Evolutionary conservation across 108 stramenopile species (phyloP).

Genomic region (Cyclotella kingstonii): DNA sequence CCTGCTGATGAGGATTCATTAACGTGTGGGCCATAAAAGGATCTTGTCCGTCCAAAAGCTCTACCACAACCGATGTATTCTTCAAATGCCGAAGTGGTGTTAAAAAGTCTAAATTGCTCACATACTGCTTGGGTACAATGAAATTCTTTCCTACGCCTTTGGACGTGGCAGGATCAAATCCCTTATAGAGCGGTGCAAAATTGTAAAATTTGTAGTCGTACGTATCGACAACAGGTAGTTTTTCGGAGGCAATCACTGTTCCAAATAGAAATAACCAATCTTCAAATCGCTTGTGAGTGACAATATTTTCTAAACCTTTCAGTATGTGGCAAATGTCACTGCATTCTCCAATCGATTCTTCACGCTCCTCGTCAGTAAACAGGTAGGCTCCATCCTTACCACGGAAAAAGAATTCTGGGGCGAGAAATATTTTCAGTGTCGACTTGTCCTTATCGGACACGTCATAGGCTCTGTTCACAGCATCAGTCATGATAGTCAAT

Average conservation of each 20-base stretch:
- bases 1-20: conserved; percentile 31
- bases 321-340: conserved; percentile 63
- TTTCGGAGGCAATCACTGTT: conserved; percentile 55
- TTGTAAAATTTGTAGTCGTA: conserved; percentile 69
- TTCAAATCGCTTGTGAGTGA: conserved; percentile 53
- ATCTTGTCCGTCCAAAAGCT: conserved; percentile 41
- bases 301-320: conserved; percentile 55
- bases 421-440: conserved; percentile 67
- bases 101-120: conserved; percentile 62
- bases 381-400: conserved; percentile 60
- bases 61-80: conserved; percentile 36
- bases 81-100: conserved; percentile 50
- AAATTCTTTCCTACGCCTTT: conserved; percentile 58
- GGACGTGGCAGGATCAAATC: conserved; percentile 56
- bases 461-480: conserved; percentile 61
- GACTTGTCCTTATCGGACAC: conserved; percentile 27
- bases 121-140: conserved; percentile 69
- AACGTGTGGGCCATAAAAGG: conserved; percentile 25
- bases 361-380: conserved; percentile 41
- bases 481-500: conserved; percentile 59
- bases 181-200: conserved; percentile 68
- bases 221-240: conserved; percentile 35
- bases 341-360: conserved; percentile 32
- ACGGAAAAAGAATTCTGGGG: conserved; percentile 75
- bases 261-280: conserved; percentile 79